Percentiles rank a stretch among this genome's conserved stretches.
phyloP scores from a whole-genome alignment of 1,139 yeast species.

The Sugiyamaella grinbergsii region DNA sequence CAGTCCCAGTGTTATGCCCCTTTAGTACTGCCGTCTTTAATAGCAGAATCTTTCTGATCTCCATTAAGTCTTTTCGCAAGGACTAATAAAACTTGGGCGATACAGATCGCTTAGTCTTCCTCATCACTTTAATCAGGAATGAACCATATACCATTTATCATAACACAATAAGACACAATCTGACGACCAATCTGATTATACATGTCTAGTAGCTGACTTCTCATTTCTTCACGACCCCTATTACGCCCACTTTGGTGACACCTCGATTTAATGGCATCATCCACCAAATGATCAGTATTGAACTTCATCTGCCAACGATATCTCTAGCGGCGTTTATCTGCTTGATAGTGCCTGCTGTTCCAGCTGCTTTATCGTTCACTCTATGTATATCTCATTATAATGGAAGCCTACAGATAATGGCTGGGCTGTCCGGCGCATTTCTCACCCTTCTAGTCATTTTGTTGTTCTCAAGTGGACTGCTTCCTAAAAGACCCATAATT shows the following conservation, averaged over 20 bases:
- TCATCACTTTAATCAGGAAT: too few relatives aligned
- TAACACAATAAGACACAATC: too few relatives aligned
- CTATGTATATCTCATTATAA: slow-evolving; percentile 28
- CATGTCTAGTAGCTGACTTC: too few relatives aligned
- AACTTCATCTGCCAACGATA: slow-evolving; percentile 34
- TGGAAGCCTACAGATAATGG: slow-evolving; percentile 23
- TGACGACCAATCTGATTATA: too few relatives aligned
- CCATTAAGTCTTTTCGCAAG: too few relatives aligned
- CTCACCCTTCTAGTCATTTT: slow-evolving; percentile 21
- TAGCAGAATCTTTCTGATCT: too few relatives aligned
- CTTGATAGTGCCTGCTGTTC: slow-evolving; percentile 25
- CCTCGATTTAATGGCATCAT: neutral
- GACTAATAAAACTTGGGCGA: too few relatives aligned
- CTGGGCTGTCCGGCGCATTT: slow-evolving; percentile 30
- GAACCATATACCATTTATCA: too few relatives aligned
- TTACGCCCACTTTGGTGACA: neutral
- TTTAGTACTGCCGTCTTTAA: too few relatives aligned
- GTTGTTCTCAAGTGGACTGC: slow-evolving; percentile 23
- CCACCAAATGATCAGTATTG: slow-evolving; percentile 34
- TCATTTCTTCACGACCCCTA: neutral
- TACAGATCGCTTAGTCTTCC: too few relatives aligned
- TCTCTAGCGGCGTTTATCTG: slow-evolving; percentile 31
- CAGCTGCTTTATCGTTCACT: slow-evolving; percentile 30
- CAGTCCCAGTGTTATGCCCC: too few relatives aligned
- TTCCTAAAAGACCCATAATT: slow-evolving; percentile 26